Evolutionary conservation across 1,284 basidiomycete genomes (phyloP), one percentile per base, ranked within the genome.

Genomic region (Ceratobasidium sp.): DNA sequence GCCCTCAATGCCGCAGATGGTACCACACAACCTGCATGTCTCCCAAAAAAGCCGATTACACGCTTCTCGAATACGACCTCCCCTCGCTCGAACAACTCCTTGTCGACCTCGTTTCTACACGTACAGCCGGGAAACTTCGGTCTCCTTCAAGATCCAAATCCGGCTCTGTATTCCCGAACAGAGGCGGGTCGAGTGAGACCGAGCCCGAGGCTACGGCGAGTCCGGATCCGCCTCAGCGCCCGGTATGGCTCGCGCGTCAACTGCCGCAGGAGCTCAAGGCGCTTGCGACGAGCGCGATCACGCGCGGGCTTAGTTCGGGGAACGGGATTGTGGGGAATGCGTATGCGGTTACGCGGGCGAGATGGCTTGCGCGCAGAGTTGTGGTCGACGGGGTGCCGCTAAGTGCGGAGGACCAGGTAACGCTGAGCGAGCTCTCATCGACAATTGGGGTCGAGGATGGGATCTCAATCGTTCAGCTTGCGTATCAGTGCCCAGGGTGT

Each of bases 401-500:
- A 22, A 54, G 27, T 41, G 7, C n/a, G 24, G 36, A 56, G 29
- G 51, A 69, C 6, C 31, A 36, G 36, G 44, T 24, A 1, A 33
- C 29, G 8, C 15, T 69, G 31, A 8, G 7, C 3, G 66, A 69
- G 22, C 51, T 24, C 24, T 51, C 66, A 6, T 29, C 15, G 15
- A 19, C 22, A 22, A 24, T 41, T 33, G 56, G 56, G 24, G 24
- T 53, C 27, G 53, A 41, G 19, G 53, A n/a, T 41, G 66, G 53
- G 14, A 17, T 47, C 17, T 56, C 54, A 44, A 9, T 69, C 27
- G 45, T n/a, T 15, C 66, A 29, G 19, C 17, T 48, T n/a, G 33
- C 15, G 47, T 69, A 54, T n/a, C n/a, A 54, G 17, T 69, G 66
- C 29, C 66, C 66, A 27, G 66, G 51, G 31, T 69, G 66, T n/a